These are phyloP conservation scores for Parsonsia alboflavescens DNA, from an alignment of 257 asterid species.

Conservation along the genomic window DNA sequence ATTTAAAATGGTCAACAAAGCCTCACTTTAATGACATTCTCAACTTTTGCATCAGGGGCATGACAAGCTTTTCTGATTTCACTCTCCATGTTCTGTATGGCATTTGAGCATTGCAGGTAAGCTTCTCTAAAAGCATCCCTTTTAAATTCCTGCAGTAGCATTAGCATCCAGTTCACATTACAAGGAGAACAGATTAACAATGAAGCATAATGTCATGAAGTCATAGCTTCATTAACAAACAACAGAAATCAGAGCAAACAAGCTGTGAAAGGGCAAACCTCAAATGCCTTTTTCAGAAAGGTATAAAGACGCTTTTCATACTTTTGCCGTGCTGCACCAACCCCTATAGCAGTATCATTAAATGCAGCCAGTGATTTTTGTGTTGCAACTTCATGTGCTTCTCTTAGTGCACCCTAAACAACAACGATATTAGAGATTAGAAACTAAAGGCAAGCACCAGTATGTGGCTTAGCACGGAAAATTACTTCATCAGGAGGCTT, in stretches of 20 bases:
- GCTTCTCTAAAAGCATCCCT: conserved; percentile 95
- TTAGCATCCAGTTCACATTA: conserved; percentile 25
- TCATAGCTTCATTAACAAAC: not conserved
- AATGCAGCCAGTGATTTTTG: conserved; percentile 72
- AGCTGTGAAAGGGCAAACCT: conserved; percentile 41
- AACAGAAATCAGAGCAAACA: conserved; percentile 1
- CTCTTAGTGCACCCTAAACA: conserved; percentile 82
- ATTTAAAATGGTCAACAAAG: conserved; percentile 1
- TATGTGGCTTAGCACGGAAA: conserved; percentile 7
- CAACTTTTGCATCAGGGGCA: conserved; percentile 73
- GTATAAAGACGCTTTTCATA: conserved; percentile 80
- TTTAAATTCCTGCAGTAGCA: conserved; percentile 67
- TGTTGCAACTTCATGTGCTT: conserved; percentile 90
- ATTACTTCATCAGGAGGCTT: conserved; percentile 96
- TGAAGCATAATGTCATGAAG: not conserved
- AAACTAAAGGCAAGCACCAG: conserved; percentile 15
- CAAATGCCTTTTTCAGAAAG: conserved; percentile 82
- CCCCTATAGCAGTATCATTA: conserved; percentile 81
- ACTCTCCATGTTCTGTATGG: conserved; percentile 81
- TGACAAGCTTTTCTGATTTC: conserved; percentile 85
- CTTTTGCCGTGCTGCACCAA: conserved; percentile 74
- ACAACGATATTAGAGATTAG: conserved; percentile 24
- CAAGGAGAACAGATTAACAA: conserved; percentile 7
- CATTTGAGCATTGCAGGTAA: conserved; percentile 58
- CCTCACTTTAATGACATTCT: conserved; percentile 66